A percentile compares a stretch with the other conserved stretches of the same genome.
These are phyloP conservation scores for Asterophora parasitica DNA, from an alignment of 768 basidiomycete genomes.

Conservation along the genomic window DNA sequence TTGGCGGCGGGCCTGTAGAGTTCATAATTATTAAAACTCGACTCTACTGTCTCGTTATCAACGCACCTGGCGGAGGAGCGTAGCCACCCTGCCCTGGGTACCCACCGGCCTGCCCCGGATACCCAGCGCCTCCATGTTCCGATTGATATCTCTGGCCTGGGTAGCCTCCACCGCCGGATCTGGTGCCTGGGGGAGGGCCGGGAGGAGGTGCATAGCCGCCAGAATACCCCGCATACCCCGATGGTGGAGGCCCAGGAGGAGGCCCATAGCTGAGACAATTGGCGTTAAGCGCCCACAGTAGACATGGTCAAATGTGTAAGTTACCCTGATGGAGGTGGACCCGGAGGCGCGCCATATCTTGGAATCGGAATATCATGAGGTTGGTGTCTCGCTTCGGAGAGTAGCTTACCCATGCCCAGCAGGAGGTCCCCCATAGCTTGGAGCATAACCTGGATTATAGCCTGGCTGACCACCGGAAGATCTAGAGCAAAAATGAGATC, in stretches of 20 bases:
- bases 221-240: too few species aligned
- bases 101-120: conserved; percentile 27
- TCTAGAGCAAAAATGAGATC: neutral
- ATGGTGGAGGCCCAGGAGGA: conserved; percentile 9
- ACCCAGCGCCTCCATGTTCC: conserved; percentile 19
- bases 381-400: too few species aligned
- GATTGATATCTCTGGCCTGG: conserved; percentile 41
- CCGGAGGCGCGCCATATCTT: conserved; percentile 27
- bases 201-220: conserved; percentile 20
- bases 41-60: neutral
- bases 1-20: conserved; percentile 36
- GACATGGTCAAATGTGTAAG: conserved; percentile 2
- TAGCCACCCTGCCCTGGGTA: conserved; percentile 6
- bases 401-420: conserved; percentile 10
- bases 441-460: conserved; percentile 38
- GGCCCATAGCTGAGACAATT: conserved; percentile 12
- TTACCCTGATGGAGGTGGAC: conserved; percentile 31
- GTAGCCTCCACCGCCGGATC: conserved; percentile 22
- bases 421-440: conserved; percentile 26
- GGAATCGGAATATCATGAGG: neutral
- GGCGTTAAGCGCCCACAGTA: neutral
- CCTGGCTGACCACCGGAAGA: conserved; percentile 16
- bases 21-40: neutral
- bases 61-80: conserved; percentile 20
- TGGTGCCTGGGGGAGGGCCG: conserved; percentile 26